Evolutionary conservation across 495 filamentous ascomycete species (phyloP).

Genomic region (Cairneyella variabilis): DNA sequence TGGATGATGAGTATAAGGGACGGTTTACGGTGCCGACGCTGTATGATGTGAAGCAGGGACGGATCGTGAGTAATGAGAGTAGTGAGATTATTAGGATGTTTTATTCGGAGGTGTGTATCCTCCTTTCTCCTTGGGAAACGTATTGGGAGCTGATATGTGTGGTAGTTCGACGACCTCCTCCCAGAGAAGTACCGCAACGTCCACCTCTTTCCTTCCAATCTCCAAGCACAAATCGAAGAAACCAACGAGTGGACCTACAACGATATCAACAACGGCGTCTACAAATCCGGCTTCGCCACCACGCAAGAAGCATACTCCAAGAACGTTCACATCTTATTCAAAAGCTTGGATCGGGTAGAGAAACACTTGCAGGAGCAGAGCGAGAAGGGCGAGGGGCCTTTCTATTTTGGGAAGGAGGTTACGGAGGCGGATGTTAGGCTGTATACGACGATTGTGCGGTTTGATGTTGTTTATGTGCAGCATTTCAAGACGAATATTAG

Average conservation of each 20-base stretch:
- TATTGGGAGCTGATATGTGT: background rate
- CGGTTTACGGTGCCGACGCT: slow-evolving; percentile 77
- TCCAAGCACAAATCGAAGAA: slow-evolving; percentile 64
- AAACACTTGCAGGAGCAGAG: slow-evolving; percentile 43
- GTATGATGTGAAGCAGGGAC: slow-evolving; percentile 68
- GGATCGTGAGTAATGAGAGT: slow-evolving; percentile 82
- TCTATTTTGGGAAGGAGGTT: slow-evolving; percentile 61
- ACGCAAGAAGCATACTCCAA: slow-evolving; percentile 76
- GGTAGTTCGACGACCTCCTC: slow-evolving; percentile 67
- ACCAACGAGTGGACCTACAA: slow-evolving; percentile 78
- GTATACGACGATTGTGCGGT: slow-evolving; percentile 75
- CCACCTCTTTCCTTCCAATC: slow-evolving; percentile 58
- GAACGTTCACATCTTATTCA: slow-evolving; percentile 63
- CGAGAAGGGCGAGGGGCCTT: slow-evolving; percentile 52
- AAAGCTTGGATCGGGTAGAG: slow-evolving; percentile 68
- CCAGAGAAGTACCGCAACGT: slow-evolving; percentile 53
- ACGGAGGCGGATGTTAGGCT: slow-evolving; percentile 83
- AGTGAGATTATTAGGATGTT: slow-evolving; percentile 77
- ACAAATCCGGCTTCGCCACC: slow-evolving; percentile 44
- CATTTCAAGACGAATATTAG: slow-evolving; percentile 91
- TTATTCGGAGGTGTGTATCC: slow-evolving; percentile 36
- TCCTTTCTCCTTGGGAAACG: background rate
- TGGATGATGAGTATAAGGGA: slow-evolving; percentile 64
- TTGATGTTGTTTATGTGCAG: slow-evolving; percentile 87
- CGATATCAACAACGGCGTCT: slow-evolving; percentile 44